A percentile compares a stretch with the other conserved stretches of the same genome.
These are phyloP conservation scores for Phytophthora rubi DNA, from an alignment of 352 stramenopile species.

Conservation along the genomic window DNA sequence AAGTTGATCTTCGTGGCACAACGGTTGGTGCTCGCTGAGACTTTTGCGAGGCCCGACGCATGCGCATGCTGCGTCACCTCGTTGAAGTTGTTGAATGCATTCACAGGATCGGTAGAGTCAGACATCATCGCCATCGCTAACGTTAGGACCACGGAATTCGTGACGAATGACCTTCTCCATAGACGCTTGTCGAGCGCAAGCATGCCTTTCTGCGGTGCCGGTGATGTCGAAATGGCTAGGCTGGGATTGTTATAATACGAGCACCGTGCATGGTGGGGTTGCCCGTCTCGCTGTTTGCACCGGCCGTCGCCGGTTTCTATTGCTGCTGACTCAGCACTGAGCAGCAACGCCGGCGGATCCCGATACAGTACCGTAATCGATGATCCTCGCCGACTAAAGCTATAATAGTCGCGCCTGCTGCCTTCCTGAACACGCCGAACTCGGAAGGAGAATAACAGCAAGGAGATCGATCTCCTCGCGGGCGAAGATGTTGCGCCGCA, in stretches of 20 bases:
- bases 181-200: background rate
- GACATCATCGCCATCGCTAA: no score
- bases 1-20: no score
- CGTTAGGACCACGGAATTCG: no score
- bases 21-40: no score
- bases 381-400: slow-evolving; percentile 20
- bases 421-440: background rate
- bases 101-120: slow-evolving; percentile 1
- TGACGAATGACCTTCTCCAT: no score
- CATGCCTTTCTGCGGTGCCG: background rate
- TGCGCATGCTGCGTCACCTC: background rate
- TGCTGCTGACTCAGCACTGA: background rate
- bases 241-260: background rate
- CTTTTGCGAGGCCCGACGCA: background rate
- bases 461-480: background rate
- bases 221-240: slow-evolving; percentile 4
- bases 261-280: no score
- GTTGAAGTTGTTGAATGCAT: slow-evolving; percentile 3
- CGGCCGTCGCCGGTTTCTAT: background rate
- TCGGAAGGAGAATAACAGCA: background rate
- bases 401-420: slow-evolving; percentile 1
- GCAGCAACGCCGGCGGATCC: background rate
- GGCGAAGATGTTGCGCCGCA: background rate
- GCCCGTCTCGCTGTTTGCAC: slow-evolving; percentile 13
- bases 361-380: background rate